Evolutionary conservation across 306 rosid species (phyloP).

Genomic region (Canavalia ensiformis): DNA sequence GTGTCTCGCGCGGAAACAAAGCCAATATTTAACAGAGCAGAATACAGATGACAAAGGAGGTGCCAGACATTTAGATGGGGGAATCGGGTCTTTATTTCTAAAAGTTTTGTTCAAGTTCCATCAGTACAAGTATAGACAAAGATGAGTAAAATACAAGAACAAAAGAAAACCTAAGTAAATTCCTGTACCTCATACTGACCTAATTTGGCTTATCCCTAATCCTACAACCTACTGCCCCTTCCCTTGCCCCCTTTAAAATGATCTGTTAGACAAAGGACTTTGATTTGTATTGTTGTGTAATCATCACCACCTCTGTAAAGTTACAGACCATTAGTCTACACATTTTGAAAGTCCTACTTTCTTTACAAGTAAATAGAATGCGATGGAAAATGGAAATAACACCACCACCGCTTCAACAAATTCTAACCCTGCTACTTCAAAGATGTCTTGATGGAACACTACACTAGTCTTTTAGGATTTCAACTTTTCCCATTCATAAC

Average conservation of each 20-base stretch:
- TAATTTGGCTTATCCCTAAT: constrained; percentile 62
- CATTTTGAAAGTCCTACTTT: constrained; percentile 79
- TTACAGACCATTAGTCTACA: constrained; percentile 89
- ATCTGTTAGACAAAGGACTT: constrained; percentile 90
- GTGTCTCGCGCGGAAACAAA: constrained; percentile 45
- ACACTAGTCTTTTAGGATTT: constrained; percentile 55
- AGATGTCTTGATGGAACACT: constrained; percentile 60
- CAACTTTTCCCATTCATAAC: constrained; percentile 86
- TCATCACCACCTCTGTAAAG: constrained; percentile 79
- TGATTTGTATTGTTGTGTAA: constrained; percentile 77
- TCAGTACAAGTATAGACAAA: constrained; percentile 90
- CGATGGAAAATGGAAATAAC: constrained; percentile 89
- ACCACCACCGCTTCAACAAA: constrained; percentile 81
- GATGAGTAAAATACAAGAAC: constrained; percentile 70
- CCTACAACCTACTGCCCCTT: constrained; percentile 58
- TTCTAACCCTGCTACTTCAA: constrained; percentile 69
- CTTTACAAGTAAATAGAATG: constrained; percentile 89
- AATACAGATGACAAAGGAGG: constrained; percentile 46
- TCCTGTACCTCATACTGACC: constrained; percentile 83
- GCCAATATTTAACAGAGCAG: constrained; percentile 43
- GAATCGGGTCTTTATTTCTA: constrained; percentile 73
- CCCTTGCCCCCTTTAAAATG: constrained; percentile 64
- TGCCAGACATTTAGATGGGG: constrained; percentile 51
- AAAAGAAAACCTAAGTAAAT: constrained; percentile 58
- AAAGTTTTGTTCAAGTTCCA: constrained; percentile 67